Percentiles rank a stretch among this genome's conserved stretches.
Evolutionary conservation across 169 alveolate genomes (phyloP).

Genomic region (Cryptosporidium ryanae): DNA sequence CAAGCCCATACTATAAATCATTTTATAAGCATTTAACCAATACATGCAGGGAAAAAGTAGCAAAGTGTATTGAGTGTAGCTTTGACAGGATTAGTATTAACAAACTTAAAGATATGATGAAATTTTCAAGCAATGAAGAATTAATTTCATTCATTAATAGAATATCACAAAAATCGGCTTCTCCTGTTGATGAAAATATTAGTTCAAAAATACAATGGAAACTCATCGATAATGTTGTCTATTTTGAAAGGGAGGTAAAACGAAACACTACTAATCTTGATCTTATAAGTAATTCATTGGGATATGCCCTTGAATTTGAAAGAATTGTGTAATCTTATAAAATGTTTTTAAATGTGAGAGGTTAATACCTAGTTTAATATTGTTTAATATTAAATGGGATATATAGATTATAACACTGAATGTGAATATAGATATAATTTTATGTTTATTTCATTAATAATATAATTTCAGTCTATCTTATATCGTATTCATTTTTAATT

Average conservation of each 20-base stretch:
- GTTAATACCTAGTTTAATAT: too few species aligned
- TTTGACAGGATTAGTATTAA: conserved; percentile 46
- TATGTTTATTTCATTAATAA: too few species aligned
- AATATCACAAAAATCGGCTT: conserved; percentile 2
- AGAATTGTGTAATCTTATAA: conserved; percentile 32
- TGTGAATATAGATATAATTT: too few species aligned
- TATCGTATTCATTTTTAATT: too few species aligned
- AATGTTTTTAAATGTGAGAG: too few species aligned
- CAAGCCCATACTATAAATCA: conserved; percentile 28
- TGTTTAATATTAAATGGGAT: too few species aligned
- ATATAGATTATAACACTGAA: too few species aligned
- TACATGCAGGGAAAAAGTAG: conserved; percentile 70
- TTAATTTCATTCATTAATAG: conserved; percentile 44
- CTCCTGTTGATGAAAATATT: neutral
- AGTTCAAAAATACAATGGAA: conserved; percentile 21
- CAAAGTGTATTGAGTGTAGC: conserved; percentile 68
- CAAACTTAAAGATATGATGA: conserved; percentile 63
- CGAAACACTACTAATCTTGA: conserved; percentile 3
- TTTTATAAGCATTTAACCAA: conserved; percentile 9
- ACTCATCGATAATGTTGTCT: conserved; percentile 43
- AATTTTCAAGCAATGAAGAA: conserved; percentile 37
- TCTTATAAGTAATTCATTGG: conserved; percentile 30
- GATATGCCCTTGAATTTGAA: conserved; percentile 65
- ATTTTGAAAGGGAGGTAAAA: conserved; percentile 7
- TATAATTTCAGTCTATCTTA: too few species aligned